A percentile compares a stretch with the other conserved stretches of the same genome.
phyloP scores from a whole-genome alignment of 345 rosid genomes.

The Brassica nigra region DNA sequence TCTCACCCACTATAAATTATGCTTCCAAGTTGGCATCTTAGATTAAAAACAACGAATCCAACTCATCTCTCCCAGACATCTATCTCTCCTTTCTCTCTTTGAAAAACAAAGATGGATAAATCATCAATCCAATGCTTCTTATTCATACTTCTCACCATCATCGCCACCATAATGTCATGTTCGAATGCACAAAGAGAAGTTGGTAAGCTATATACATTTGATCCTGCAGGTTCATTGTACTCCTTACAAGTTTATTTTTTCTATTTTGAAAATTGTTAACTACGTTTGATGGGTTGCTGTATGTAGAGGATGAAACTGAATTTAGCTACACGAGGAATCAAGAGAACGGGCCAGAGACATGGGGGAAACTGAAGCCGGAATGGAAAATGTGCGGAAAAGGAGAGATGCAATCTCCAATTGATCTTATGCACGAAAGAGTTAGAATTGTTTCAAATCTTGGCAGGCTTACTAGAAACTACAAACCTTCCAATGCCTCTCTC shows the following conservation, averaged over 20 bases:
- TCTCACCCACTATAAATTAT: conserved; percentile 15
- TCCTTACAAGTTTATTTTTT: not conserved
- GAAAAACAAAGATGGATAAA: conserved; percentile 23
- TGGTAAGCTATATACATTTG: conserved; percentile 24
- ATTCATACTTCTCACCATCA: conserved; percentile 20
- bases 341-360: conserved; percentile 57
- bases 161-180: conserved; percentile 3
- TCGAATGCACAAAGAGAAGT: conserved; percentile 35
- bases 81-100: not conserved
- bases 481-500: conserved; percentile 57
- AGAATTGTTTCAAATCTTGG: conserved; percentile 52
- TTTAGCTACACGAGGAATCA: conserved; percentile 50
- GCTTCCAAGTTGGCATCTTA: conserved; percentile 1
- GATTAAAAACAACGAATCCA: not conserved
- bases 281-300: not conserved
- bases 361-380: conserved; percentile 70
- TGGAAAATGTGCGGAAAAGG: conserved; percentile 71
- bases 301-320: conserved; percentile 66
- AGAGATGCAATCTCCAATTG: conserved; percentile 83
- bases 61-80: not conserved
- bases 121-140: conserved; percentile 13
- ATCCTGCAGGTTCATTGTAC: not conserved
- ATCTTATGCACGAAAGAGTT: conserved; percentile 57
- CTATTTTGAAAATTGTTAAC: not conserved
- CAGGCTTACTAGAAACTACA: conserved; percentile 55